These are phyloP conservation scores for Podila epigama DNA, from an alignment of 192 early-diverging fungal species.

Conservation along the genomic window DNA sequence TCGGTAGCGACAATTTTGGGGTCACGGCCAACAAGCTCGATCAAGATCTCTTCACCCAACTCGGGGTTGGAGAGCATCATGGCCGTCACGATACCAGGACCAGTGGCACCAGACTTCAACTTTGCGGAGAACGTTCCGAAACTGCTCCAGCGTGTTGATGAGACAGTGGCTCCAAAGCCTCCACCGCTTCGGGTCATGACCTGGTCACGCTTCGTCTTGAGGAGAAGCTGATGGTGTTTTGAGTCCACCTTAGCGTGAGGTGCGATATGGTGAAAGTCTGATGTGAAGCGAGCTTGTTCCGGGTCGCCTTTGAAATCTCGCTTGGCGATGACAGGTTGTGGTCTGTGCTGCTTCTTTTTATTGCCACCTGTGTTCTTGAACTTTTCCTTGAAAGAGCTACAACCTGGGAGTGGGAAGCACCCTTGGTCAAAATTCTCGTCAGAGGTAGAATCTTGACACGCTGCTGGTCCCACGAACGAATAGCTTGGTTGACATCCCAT, in stretches of 20 bases:
- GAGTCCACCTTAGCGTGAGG: slow-evolving; percentile 45
- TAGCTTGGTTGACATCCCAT: slow-evolving; percentile 24
- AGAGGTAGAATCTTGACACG: background rate
- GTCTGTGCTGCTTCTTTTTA: slow-evolving; percentile 5
- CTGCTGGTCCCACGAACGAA: slow-evolving; percentile 2
- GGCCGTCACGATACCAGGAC: slow-evolving; percentile 66
- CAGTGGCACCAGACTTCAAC: slow-evolving; percentile 56
- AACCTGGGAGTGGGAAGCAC: slow-evolving; percentile 37
- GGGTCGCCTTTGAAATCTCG: slow-evolving; percentile 58
- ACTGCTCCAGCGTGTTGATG: slow-evolving; percentile 60
- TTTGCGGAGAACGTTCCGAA: slow-evolving; percentile 66
- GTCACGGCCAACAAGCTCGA: slow-evolving; percentile 32
- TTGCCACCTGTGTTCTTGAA: slow-evolving; percentile 12
- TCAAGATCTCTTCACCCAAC: slow-evolving; percentile 44
- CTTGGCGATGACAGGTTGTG: slow-evolving; percentile 16
- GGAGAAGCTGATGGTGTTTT: background rate
- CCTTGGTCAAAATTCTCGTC: background rate
- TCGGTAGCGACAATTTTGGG: slow-evolving; percentile 29
- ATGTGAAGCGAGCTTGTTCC: slow-evolving; percentile 51
- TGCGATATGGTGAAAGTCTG: slow-evolving; percentile 62
- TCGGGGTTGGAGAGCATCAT: slow-evolving; percentile 54
- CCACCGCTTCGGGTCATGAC: slow-evolving; percentile 34
- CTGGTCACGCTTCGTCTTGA: slow-evolving; percentile 43
- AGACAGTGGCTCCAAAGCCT: slow-evolving; percentile 68
- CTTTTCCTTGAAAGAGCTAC: slow-evolving; percentile 25